phyloP scores from a whole-genome alignment of 2,329 filamentous ascomycete species.

The Davidsoniella eucalypti region DNA sequence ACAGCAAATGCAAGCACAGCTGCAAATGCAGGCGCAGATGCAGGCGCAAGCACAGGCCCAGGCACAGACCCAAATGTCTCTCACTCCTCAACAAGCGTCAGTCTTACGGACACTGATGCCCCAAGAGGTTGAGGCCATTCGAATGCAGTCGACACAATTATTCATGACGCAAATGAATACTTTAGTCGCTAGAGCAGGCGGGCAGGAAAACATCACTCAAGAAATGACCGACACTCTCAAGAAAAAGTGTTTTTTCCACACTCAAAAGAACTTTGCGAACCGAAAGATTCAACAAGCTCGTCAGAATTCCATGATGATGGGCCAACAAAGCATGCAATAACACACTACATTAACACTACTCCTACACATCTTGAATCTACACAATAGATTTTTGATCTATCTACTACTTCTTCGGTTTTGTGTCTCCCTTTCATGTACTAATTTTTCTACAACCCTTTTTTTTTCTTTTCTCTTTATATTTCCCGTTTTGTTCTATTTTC shows the following conservation, averaged over 20 bases:
- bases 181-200: slow-evolving; percentile 24
- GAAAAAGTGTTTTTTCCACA: slow-evolving; percentile 24
- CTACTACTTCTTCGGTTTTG: not conserved
- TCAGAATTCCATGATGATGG: slow-evolving; percentile 33
- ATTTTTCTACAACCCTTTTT: slow-evolving; percentile 1
- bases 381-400: too few relatives aligned
- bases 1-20: slow-evolving; percentile 20
- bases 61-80: slow-evolving; percentile 15
- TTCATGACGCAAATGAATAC: slow-evolving; percentile 18
- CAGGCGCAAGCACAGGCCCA: slow-evolving; percentile 19
- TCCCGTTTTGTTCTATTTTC: not conserved
- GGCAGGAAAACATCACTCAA: slow-evolving; percentile 28
- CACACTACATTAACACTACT: too few relatives aligned
- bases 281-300: slow-evolving; percentile 20
- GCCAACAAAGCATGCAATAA: slow-evolving; percentile 29
- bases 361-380: too few relatives aligned
- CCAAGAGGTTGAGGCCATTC: slow-evolving; percentile 22
- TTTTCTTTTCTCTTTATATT: slow-evolving; percentile 4
- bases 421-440: not conserved
- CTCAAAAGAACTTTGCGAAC: slow-evolving; percentile 21
- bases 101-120: not conserved
- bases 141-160: not conserved
- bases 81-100: slow-evolving; percentile 18
- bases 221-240: slow-evolving; percentile 31
- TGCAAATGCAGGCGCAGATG: slow-evolving; percentile 20